phyloP scores from a whole-genome alignment of 164 flowering plant genomes.

The Magnolia kwangsiensis region DNA sequence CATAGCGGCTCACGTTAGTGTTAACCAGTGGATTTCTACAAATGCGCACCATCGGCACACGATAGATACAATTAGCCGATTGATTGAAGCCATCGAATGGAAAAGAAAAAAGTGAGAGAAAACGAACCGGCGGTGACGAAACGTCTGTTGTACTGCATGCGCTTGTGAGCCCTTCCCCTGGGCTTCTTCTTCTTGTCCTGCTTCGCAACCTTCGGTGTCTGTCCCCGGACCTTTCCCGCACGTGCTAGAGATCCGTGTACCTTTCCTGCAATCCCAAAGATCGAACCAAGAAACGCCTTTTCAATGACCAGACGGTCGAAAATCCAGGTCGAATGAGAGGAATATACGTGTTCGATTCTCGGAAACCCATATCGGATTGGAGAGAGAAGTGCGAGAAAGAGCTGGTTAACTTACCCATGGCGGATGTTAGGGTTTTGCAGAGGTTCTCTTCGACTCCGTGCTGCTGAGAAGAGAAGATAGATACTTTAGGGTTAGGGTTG shows the following conservation, averaged over 20 bases:
- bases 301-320: neutral
- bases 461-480: neutral
- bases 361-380: neutral
- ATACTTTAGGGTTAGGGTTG: neutral
- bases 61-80: too few species aligned
- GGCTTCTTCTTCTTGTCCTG: constrained; percentile 97
- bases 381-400: too few species aligned
- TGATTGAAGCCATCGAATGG: neutral
- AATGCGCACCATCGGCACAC: neutral
- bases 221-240: constrained; percentile 95
- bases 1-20: too few species aligned
- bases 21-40: neutral
- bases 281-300: neutral
- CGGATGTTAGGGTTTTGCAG: neutral
- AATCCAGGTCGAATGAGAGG: neutral
- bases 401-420: constrained; percentile 7
- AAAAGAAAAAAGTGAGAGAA: neutral
- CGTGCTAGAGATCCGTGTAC: constrained; percentile 93
- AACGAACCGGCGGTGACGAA: constrained; percentile 82
- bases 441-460: neutral
- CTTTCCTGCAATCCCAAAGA: constrained; percentile 50
- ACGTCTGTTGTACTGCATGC: constrained; percentile 89
- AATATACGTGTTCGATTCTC: neutral
- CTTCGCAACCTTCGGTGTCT: constrained; percentile 86
- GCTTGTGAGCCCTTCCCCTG: constrained; percentile 86